Percentiles rank a stretch among this genome's conserved stretches.
phyloP scores from a whole-genome alignment of 2,329 filamentous ascomycete genomes.

The Trichoderma sp. region DNA sequence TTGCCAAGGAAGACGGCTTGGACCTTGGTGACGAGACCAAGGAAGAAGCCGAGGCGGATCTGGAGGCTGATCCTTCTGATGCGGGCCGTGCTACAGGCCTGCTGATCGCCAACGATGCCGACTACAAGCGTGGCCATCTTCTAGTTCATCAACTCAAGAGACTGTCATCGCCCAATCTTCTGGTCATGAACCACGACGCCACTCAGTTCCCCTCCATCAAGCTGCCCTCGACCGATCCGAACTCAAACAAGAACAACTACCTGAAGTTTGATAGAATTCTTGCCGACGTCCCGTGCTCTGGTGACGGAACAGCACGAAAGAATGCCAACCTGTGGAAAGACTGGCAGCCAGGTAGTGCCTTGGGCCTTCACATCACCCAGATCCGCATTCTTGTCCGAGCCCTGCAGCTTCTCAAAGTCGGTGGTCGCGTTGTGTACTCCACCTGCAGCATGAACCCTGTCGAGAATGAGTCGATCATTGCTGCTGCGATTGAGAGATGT shows the following conservation, averaged over 20 bases:
- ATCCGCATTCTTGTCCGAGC: constrained; percentile 87
- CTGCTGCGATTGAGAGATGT: constrained; percentile 85
- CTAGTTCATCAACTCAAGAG: constrained; percentile 97
- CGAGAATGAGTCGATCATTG: constrained; percentile 92
- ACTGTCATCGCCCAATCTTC: constrained; percentile 91
- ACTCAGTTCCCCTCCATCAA: constrained; percentile 93
- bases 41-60: constrained; percentile 53
- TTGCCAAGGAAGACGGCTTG: constrained; percentile 64
- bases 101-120: constrained; percentile 92
- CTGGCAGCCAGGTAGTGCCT: constrained; percentile 84
- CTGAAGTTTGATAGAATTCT: constrained; percentile 97
- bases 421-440: constrained; percentile 93
- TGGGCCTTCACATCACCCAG: constrained; percentile 87
- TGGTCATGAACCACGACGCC: constrained; percentile 97
- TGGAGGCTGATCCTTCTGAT: constrained; percentile 67
- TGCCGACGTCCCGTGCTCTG: constrained; percentile 95
- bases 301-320: constrained; percentile 91
- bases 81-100: constrained; percentile 88
- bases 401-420: constrained; percentile 93
- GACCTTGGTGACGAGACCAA: constrained; percentile 54
- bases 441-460: constrained; percentile 99
- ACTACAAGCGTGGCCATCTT: constrained; percentile 97
- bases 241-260: constrained; percentile 66
- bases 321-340: constrained; percentile 94
- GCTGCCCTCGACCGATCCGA: constrained; percentile 64